Evolutionary conservation across 139 green algal species (phyloP).

Genomic region (Chlorella sp.): DNA sequence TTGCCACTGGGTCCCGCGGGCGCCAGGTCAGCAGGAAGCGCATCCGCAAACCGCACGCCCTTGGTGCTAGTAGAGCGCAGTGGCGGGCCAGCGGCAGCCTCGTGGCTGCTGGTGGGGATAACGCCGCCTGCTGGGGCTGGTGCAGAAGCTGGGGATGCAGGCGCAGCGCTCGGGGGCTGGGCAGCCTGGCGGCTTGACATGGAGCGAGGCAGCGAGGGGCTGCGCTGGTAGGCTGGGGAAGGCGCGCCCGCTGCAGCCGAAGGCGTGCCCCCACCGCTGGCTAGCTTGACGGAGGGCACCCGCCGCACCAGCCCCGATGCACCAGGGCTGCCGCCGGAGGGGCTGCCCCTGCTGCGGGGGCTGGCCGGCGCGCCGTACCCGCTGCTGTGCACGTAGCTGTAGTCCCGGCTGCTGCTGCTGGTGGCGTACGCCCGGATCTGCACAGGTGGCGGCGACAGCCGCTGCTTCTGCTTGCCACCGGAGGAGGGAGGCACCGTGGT

Average conservation of each 20-base stretch:
- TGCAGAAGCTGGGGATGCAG: neutral
- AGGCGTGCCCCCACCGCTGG: neutral
- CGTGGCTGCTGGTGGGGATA: neutral
- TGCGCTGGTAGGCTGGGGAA: neutral
- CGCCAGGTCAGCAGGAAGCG: neutral
- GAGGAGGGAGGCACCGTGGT: too few species aligned
- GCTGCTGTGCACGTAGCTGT: neutral
- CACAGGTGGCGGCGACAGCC: neutral
- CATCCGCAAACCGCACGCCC: constrained; percentile 5
- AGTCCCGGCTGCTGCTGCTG: neutral
- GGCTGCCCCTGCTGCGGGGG: too few species aligned
- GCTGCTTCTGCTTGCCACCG: neutral
- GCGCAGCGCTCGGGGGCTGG: too few species aligned
- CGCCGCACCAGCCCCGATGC: neutral
- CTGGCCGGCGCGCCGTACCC: too few species aligned
- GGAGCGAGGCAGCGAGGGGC: neutral
- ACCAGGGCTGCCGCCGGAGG: neutral
- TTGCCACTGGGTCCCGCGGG: neutral
- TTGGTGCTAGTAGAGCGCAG: neutral
- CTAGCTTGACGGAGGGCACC: neutral
- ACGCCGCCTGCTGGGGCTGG: neutral
- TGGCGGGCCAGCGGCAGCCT: too few species aligned
- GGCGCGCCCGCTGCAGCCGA: neutral
- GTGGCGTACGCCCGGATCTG: neutral
- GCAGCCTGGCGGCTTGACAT: too few species aligned